A percentile compares a stretch with the other conserved stretches of the same genome.
Evolutionary conservation across 2,329 filamentous ascomycete genomes (phyloP).

Genomic region (Fusarium goolgardi): DNA sequence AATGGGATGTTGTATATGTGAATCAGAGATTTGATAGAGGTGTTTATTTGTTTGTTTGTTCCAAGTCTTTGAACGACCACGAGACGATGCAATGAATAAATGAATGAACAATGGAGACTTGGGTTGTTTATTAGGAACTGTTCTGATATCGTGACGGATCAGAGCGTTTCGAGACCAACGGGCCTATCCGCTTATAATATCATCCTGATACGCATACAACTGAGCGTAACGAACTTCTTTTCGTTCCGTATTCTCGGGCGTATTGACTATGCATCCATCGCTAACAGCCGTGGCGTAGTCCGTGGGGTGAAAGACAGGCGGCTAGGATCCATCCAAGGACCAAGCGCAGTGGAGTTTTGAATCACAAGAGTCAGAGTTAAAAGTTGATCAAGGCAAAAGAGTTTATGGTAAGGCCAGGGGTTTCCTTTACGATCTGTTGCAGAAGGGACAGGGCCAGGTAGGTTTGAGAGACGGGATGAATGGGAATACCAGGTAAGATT

Average conservation of each 20-base stretch:
- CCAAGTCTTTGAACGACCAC: slow-evolving; percentile 3
- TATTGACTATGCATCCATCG: slow-evolving; percentile 26
- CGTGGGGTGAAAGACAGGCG: slow-evolving; percentile 6
- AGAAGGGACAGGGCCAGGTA: neutral
- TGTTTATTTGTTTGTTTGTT: neutral
- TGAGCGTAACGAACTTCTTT: neutral
- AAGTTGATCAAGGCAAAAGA: neutral
- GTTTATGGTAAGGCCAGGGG: slow-evolving; percentile 24
- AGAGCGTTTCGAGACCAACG: slow-evolving; percentile 15
- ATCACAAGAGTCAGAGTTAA: slow-evolving; percentile 13
- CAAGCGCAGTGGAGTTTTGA: slow-evolving; percentile 32
- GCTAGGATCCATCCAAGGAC: neutral
- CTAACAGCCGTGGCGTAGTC: slow-evolving; percentile 43
- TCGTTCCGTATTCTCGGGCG: slow-evolving; percentile 22
- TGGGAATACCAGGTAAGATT: slow-evolving; percentile 2
- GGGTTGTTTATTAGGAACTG: slow-evolving; percentile 11
- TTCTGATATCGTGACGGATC: neutral
- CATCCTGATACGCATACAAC: neutral
- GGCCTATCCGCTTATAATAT: slow-evolving; percentile 10
- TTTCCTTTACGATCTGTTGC: slow-evolving; percentile 24
- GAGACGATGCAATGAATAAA: neutral
- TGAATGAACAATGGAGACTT: slow-evolving; percentile 1
- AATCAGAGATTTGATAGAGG: slow-evolving; percentile 11
- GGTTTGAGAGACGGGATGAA: slow-evolving; percentile 28
- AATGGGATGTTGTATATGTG: neutral